A percentile compares a stretch with the other conserved stretches of the same genome.
These are phyloP conservation scores for Ceratocystis alfenasii DNA, from an alignment of 2,329 filamentous ascomycete genomes.

Conservation along the genomic window DNA sequence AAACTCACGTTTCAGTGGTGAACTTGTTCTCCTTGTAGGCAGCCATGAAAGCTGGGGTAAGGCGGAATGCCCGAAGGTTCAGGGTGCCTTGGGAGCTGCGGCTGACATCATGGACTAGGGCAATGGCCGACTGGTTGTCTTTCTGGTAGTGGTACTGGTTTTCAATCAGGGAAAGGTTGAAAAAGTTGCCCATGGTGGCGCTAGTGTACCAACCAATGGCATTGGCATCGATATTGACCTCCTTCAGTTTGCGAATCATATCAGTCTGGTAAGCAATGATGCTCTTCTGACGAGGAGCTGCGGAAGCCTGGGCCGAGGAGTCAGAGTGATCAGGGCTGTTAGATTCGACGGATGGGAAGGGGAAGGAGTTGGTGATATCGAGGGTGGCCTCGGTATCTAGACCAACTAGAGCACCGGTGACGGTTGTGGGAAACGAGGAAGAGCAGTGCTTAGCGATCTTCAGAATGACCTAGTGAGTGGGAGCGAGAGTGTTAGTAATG, in stretches of 20 bases:
- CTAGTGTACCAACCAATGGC: constrained; percentile 98
- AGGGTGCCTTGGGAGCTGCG: constrained; percentile 84
- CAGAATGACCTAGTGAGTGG: constrained; percentile 62
- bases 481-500: constrained; percentile 7
- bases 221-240: constrained; percentile 97
- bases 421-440: constrained; percentile 72
- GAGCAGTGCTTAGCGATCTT: constrained; percentile 96
- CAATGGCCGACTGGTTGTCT: constrained; percentile 78
- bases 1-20: constrained; percentile 75
- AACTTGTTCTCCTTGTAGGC: constrained; percentile 97
- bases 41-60: constrained; percentile 76
- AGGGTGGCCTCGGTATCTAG: constrained; percentile 76
- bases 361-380: constrained; percentile 89
- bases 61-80: constrained; percentile 79
- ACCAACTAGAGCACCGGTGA: constrained; percentile 82
- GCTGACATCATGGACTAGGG: constrained; percentile 89
- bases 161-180: constrained; percentile 90
- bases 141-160: constrained; percentile 98
- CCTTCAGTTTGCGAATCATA: constrained; percentile 92
- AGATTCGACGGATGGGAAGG: constrained; percentile 74
- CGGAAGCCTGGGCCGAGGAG: constrained; percentile 63
- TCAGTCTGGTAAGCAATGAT: constrained; percentile 83
- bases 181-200: constrained; percentile 96
- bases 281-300: constrained; percentile 82
- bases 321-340: constrained; percentile 59